A percentile compares a stretch with the other conserved stretches of the same genome.
Evolutionary conservation across 2,329 filamentous ascomycete species (phyloP).

Genomic region (Pseudogymnoascus sp.): DNA sequence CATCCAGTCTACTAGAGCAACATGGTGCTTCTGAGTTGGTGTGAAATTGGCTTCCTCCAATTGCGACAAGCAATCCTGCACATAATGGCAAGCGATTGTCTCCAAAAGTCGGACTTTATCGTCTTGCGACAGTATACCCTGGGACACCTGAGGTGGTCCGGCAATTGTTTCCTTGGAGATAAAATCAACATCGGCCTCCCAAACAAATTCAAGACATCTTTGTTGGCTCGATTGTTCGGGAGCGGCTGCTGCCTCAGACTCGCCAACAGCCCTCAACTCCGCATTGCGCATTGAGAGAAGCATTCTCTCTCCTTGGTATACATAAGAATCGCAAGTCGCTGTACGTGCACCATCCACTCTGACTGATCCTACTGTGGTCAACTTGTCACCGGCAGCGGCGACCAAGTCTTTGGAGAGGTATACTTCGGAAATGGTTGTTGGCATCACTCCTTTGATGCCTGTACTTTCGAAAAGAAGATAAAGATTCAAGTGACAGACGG

Average conservation of each 20-base stretch:
- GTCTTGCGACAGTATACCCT: neutral
- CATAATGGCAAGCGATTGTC: neutral
- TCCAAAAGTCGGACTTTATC: neutral
- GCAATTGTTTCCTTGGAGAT: neutral
- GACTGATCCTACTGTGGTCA: neutral
- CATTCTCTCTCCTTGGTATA: slow-evolving; percentile 9
- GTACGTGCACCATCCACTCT: slow-evolving; percentile 10
- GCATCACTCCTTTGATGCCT: neutral
- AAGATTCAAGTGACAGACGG: neutral
- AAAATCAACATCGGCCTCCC: slow-evolving; percentile 9
- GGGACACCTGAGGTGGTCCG: neutral
- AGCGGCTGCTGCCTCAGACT: neutral
- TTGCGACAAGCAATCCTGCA: neutral
- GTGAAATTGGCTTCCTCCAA: neutral
- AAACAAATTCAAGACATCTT: slow-evolving; percentile 1
- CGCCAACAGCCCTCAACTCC: slow-evolving; percentile 10
- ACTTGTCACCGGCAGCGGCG: slow-evolving; percentile 10
- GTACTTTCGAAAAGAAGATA: slow-evolving; percentile 12
- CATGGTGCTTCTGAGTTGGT: neutral
- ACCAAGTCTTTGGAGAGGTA: neutral
- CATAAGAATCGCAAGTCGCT: slow-evolving; percentile 10
- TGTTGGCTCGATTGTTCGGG: slow-evolving; percentile 1
- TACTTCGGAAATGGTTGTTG: neutral
- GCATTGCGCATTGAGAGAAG: slow-evolving; percentile 4
- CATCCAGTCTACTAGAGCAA: slow-evolving; percentile 12